A percentile compares a stretch with the other conserved stretches of the same genome.
Evolutionary conservation across 352 stramenopile species (phyloP).

Genomic region (Pythium aphanidermatum): DNA sequence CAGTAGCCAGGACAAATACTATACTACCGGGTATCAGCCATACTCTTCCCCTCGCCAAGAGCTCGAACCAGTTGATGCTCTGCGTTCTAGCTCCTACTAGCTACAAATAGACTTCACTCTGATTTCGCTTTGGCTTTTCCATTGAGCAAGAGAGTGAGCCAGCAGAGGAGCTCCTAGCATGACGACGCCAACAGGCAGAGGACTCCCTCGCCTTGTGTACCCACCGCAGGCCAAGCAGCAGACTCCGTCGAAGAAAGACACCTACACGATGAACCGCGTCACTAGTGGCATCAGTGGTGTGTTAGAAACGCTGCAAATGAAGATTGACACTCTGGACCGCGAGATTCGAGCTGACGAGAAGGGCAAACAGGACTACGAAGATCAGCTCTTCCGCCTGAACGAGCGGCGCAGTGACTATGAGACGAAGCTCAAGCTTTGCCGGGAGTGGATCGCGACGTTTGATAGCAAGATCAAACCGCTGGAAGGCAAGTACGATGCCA

Average conservation of each 20-base stretch:
- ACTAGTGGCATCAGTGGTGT: conserved; percentile 64
- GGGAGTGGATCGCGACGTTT: conserved; percentile 61
- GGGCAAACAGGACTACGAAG: conserved; percentile 72
- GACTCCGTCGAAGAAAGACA: conserved; percentile 45
- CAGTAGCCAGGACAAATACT: background rate
- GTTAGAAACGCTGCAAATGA: conserved; percentile 50
- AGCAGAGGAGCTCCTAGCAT: conserved; percentile 4
- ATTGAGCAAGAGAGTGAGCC: no score
- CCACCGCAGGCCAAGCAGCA: conserved; percentile 33
- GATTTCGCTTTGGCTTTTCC: no score
- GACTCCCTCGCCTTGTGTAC: conserved; percentile 48
- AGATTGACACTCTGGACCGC: conserved; percentile 50
- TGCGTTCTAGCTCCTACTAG: conserved; percentile 7
- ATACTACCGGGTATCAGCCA: background rate
- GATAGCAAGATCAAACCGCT: conserved; percentile 68
- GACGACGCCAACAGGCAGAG: conserved; percentile 8
- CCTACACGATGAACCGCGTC: conserved; percentile 61
- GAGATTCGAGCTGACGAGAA: conserved; percentile 76
- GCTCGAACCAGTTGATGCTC: background rate
- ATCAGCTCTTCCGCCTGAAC: conserved; percentile 59
- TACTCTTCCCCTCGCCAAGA: background rate
- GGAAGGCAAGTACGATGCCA: conserved; percentile 61
- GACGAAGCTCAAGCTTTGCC: conserved; percentile 40
- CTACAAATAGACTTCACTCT: background rate
- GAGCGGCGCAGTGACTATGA: conserved; percentile 49